Evolutionary conservation across 2,329 filamentous ascomycete genomes (phyloP).

Genomic region (Aspergillus nomiae): DNA sequence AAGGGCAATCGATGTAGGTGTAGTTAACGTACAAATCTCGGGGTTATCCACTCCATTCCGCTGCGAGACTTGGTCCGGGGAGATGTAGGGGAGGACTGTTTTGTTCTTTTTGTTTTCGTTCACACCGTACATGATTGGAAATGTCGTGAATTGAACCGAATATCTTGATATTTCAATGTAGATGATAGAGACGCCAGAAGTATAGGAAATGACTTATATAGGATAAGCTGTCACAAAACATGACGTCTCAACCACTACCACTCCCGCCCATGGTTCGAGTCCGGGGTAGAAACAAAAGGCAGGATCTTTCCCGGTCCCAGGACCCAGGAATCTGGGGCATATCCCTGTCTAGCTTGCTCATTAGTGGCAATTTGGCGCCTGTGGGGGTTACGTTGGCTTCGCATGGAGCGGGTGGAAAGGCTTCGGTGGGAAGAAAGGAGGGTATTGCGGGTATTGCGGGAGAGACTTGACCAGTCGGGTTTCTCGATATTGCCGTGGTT

Average conservation of each 20-base stretch:
- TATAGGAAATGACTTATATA: not conserved
- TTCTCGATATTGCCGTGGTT: not conserved
- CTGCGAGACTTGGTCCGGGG: not conserved
- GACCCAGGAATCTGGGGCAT: not conserved
- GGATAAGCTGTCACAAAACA: no score
- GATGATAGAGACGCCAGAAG: no score
- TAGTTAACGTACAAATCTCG: not conserved
- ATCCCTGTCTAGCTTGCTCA: not conserved
- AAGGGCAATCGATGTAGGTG: no score
- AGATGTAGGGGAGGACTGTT: not conserved
- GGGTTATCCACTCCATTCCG: not conserved
- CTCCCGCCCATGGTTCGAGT: not conserved
- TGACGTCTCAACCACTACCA: not conserved
- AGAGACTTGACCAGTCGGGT: not conserved
- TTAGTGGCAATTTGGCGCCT: not conserved
- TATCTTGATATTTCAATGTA: no score
- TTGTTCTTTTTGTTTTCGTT: not conserved
- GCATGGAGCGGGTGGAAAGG: not conserved
- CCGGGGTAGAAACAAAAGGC: not conserved
- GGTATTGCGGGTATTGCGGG: not conserved
- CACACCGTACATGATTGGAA: not conserved
- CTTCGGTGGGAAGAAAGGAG: not conserved
- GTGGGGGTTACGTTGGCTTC: not conserved
- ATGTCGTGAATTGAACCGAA: not conserved
- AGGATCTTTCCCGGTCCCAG: not conserved